Conservation (phyloP, 129 eudicot genomes). For the Heracleum sosnowskyi region DNA sequence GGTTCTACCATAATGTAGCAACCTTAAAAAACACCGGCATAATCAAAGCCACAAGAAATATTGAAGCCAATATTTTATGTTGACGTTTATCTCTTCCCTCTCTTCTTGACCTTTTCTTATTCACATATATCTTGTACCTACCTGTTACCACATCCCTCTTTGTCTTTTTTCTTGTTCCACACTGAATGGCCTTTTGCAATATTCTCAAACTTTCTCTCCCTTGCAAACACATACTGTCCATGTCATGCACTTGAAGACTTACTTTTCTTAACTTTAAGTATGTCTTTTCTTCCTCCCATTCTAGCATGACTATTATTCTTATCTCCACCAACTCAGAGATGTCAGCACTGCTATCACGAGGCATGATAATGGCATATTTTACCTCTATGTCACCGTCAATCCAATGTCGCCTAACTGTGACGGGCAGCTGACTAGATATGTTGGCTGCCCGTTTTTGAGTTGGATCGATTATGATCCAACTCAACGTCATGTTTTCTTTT, state of each 20-base stretch:
- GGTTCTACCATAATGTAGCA: no score
- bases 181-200: background rate
- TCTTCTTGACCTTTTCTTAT: background rate
- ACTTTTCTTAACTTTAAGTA: background rate
- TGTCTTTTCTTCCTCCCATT: background rate
- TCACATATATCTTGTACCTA: background rate
- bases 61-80: background rate
- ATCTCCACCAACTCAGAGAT: background rate
- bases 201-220: background rate
- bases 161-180: background rate
- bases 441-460: constrained; percentile 6
- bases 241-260: background rate
- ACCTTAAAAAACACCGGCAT: no score
- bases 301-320: background rate
- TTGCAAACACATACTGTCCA: background rate
- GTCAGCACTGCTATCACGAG: background rate
- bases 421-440: constrained; percentile 8
- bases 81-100: background rate
- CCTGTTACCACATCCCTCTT: background rate
- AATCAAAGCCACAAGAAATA: no score
- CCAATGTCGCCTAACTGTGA: constrained; percentile 16
- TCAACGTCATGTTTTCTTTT: constrained; percentile 8
- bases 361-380: background rate
- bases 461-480: constrained; percentile 22
- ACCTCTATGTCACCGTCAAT: constrained; percentile 12